Evolutionary conservation across 345 rosid species (phyloP).

Genomic region (Hibiscus trionum): DNA sequence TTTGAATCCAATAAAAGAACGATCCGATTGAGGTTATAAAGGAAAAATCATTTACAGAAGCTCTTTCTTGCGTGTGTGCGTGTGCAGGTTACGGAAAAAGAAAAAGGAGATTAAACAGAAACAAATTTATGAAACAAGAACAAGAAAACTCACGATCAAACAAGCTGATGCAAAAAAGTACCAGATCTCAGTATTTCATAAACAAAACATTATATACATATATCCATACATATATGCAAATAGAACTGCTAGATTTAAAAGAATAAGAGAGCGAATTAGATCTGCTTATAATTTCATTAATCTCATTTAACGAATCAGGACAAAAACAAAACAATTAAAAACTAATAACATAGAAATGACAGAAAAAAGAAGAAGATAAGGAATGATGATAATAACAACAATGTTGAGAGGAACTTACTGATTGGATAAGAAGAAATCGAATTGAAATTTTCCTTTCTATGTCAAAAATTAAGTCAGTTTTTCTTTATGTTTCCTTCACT

Average conservation of each 20-base stretch:
- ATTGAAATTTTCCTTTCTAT: slow-evolving; percentile 14
- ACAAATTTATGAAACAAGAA: background rate
- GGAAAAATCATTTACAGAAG: background rate
- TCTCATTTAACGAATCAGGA: background rate
- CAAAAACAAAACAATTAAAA: background rate
- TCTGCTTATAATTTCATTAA: slow-evolving; percentile 25
- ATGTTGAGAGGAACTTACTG: slow-evolving; percentile 41
- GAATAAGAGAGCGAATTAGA: slow-evolving; percentile 21
- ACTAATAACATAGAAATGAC: background rate
- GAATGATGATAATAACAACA: background rate
- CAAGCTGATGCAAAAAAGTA: background rate
- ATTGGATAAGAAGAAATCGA: slow-evolving; percentile 43
- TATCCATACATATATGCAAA: background rate
- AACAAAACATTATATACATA: background rate
- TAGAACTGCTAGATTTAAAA: slow-evolving; percentile 3
- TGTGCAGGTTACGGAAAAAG: too few species aligned
- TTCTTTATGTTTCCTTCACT: slow-evolving; percentile 8
- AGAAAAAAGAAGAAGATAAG: background rate
- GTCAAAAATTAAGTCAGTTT: slow-evolving; percentile 10
- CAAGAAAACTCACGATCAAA: slow-evolving; percentile 1
- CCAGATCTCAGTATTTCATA: slow-evolving; percentile 42
- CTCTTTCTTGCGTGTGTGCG: too few species aligned
- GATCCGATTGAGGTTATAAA: slow-evolving; percentile 16
- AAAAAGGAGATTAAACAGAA: too few species aligned
- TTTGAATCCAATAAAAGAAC: slow-evolving; percentile 21